A percentile compares a stretch with the other conserved stretches of the same genome.
These are phyloP conservation scores for Termitomyces sp. DNA, from an alignment of 768 basidiomycete genomes.

Conservation along the genomic window DNA sequence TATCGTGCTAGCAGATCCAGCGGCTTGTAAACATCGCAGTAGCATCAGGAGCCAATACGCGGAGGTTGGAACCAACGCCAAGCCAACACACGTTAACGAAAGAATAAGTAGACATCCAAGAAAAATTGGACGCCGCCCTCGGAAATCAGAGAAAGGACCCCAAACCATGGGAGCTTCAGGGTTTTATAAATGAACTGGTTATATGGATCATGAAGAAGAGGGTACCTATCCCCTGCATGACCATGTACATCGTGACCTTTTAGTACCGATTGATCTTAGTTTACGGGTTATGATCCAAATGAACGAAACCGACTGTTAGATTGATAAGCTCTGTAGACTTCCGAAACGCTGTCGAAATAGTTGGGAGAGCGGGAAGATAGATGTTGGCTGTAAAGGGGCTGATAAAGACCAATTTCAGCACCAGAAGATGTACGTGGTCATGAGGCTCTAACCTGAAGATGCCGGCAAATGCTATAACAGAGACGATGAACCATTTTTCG, in stretches of 20 bases:
- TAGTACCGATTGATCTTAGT: background rate
- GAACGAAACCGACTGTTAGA: conserved; percentile 52
- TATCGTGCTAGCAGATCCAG: conserved; percentile 76
- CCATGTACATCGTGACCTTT: conserved; percentile 69
- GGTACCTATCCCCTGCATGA: conserved; percentile 59
- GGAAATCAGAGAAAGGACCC: conserved; percentile 66
- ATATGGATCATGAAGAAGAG: background rate
- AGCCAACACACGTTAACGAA: conserved; percentile 59
- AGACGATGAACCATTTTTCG: conserved; percentile 72
- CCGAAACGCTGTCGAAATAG: conserved; percentile 56
- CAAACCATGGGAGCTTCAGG: conserved; percentile 58
- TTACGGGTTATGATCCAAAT: conserved; percentile 6
- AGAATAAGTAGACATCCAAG: conserved; percentile 62
- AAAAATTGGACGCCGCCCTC: conserved; percentile 63
- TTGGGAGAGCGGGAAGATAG: conserved; percentile 78
- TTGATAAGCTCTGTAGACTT: conserved; percentile 72
- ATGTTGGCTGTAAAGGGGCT: conserved; percentile 54
- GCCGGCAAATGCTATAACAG: conserved; percentile 52
- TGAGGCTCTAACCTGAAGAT: conserved; percentile 52
- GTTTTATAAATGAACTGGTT: background rate
- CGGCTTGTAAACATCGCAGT: conserved; percentile 76
- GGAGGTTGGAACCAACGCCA: conserved; percentile 44
- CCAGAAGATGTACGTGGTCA: background rate
- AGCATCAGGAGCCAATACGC: conserved; percentile 80
- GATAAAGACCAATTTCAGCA: background rate